These are phyloP conservation scores for Pseudogymnoascus verrucosus DNA, from an alignment of 2,329 filamentous ascomycete genomes.

Conservation along the genomic window DNA sequence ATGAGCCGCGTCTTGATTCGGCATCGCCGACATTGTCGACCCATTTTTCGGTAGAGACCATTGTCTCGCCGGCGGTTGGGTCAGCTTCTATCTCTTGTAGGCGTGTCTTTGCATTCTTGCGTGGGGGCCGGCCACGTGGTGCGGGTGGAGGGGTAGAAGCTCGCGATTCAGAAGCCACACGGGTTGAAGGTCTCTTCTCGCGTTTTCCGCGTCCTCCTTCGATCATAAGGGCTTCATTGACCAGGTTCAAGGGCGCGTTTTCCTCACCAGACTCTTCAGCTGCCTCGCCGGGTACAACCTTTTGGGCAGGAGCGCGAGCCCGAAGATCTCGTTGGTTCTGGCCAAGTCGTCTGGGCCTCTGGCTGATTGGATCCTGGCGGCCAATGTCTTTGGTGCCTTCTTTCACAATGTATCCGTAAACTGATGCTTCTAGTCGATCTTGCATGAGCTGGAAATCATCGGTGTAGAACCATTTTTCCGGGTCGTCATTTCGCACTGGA, in stretches of 20 bases:
- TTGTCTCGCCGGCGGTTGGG: slow-evolving; percentile 7
- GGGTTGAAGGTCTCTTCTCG: slow-evolving; percentile 1
- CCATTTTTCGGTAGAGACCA: slow-evolving; percentile 5
- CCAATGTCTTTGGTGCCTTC: slow-evolving; percentile 49
- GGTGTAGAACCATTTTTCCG: slow-evolving; percentile 6
- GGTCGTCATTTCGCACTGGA: slow-evolving; percentile 1
- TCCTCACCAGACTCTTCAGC: slow-evolving; percentile 13
- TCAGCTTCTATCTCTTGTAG: slow-evolving; percentile 2
- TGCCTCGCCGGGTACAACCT: slow-evolving; percentile 16
- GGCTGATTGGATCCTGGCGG: slow-evolving; percentile 49
- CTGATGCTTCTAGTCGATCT: slow-evolving; percentile 50
- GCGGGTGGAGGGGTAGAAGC: slow-evolving; percentile 22
- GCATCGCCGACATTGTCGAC: slow-evolving; percentile 5
- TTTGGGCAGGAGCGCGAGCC: slow-evolving; percentile 3
- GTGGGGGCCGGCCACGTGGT: not conserved
- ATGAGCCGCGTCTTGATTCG: not conserved
- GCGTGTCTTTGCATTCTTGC: slow-evolving; percentile 9
- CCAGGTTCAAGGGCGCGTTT: not conserved
- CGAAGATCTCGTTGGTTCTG: slow-evolving; percentile 8
- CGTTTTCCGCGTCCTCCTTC: slow-evolving; percentile 15
- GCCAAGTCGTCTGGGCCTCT: slow-evolving; percentile 28
- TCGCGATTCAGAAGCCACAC: slow-evolving; percentile 10
- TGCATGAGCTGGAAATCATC: slow-evolving; percentile 27
- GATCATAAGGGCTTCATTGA: slow-evolving; percentile 1
- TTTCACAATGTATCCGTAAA: slow-evolving; percentile 55